Conservation (phyloP, 176 grass and related monocot genomes). For the Phoenix dactylifera region DNA sequence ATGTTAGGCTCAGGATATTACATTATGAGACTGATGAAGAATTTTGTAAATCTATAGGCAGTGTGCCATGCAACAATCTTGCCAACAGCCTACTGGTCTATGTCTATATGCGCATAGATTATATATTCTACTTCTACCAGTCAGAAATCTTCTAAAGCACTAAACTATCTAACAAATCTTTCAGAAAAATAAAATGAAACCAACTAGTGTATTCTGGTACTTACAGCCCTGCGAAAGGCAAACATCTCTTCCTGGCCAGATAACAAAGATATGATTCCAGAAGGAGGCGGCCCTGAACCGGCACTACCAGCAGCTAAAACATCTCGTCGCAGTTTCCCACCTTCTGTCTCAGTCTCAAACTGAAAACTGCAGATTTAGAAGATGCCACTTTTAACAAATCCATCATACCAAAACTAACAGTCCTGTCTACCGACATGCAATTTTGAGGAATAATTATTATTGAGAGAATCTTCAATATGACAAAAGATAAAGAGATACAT, state of each 20-base stretch:
- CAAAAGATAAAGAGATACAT: too few species aligned
- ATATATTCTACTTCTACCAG: too few species aligned
- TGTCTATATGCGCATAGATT: too few species aligned
- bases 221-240: slow-evolving; percentile 78
- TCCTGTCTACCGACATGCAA: too few species aligned
- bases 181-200: not conserved
- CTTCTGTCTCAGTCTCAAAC: slow-evolving; percentile 82
- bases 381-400: not conserved
- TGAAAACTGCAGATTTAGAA: slow-evolving; percentile 55
- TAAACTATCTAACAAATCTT: not conserved
- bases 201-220: slow-evolving; percentile 1
- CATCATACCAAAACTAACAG: too few species aligned
- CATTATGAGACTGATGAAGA: too few species aligned
- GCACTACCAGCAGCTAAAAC: slow-evolving; percentile 56
- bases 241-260: slow-evolving; percentile 91
- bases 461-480: too few species aligned
- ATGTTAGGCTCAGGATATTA: too few species aligned
- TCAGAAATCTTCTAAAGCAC: not conserved
- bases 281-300: slow-evolving; percentile 34
- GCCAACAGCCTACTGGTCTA: too few species aligned
- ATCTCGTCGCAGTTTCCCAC: slow-evolving; percentile 62
- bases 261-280: slow-evolving; percentile 49
- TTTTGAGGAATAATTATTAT: too few species aligned
- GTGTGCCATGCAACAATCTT: too few species aligned
- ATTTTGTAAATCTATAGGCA: too few species aligned